Evolutionary conservation across 2,329 filamentous ascomycete genomes (phyloP).

Genomic region (Emmonsia crescens): DNA sequence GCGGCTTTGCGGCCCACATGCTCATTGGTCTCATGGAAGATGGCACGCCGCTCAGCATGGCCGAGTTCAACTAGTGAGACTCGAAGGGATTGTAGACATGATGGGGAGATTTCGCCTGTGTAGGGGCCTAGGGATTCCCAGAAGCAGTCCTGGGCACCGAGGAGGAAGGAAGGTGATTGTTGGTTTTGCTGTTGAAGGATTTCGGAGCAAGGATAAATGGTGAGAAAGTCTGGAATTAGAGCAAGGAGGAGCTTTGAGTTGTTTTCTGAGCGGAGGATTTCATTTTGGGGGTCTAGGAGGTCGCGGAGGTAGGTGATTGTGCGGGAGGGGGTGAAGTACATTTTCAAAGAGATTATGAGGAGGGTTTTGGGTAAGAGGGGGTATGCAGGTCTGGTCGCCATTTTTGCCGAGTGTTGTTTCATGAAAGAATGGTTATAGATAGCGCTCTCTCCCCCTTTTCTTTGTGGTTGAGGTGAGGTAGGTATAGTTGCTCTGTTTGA

Average conservation of each 20-base stretch:
- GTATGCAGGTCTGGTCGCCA: constrained; percentile 15
- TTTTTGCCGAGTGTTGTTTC: neutral
- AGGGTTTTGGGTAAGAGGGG: constrained; percentile 27
- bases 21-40: constrained; percentile 66
- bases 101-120: constrained; percentile 66
- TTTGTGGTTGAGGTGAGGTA: neutral
- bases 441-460: neutral
- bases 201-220: constrained; percentile 42
- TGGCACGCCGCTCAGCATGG: constrained; percentile 63
- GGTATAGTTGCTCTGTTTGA: neutral
- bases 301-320: constrained; percentile 46
- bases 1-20: constrained; percentile 57
- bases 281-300: constrained; percentile 39
- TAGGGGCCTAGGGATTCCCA: constrained; percentile 60
- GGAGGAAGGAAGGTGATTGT: constrained; percentile 42
- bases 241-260: constrained; percentile 56
- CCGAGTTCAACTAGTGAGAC: constrained; percentile 66
- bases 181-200: constrained; percentile 22
- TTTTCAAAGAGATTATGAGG: constrained; percentile 31
- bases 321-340: constrained; percentile 55
- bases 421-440: neutral
- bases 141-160: constrained; percentile 68
- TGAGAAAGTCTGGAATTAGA: constrained; percentile 66
- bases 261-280: constrained; percentile 32
- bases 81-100: constrained; percentile 55